Percentiles rank a stretch among this genome's conserved stretches.
These are phyloP conservation scores for Penicillium angulare DNA, from an alignment of 495 filamentous ascomycete species.

Conservation along the genomic window DNA sequence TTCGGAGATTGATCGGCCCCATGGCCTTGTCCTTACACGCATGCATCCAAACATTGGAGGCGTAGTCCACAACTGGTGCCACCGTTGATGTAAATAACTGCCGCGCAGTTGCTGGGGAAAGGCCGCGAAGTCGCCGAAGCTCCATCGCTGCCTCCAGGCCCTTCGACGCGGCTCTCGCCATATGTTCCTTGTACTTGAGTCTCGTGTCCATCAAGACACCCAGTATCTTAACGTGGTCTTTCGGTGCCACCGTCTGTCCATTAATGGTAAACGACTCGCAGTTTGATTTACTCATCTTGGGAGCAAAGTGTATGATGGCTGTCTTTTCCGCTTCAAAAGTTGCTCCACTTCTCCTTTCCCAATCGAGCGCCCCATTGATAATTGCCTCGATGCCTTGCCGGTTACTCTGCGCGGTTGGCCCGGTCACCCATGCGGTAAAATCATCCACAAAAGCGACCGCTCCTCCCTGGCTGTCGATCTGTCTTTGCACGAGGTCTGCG, in stretches of 20 bases:
- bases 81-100: conserved; percentile 30
- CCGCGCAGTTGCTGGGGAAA: conserved; percentile 28
- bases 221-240: conserved; percentile 23
- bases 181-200: too few species aligned
- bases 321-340: conserved; percentile 29
- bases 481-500: conserved; percentile 24
- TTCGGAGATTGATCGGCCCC: conserved; percentile 19
- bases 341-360: conserved; percentile 22
- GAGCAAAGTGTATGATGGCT: conserved; percentile 10
- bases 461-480: conserved; percentile 18
- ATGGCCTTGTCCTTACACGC: conserved; percentile 3
- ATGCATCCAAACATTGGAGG: conserved; percentile 31
- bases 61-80: conserved; percentile 32
- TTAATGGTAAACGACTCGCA: conserved; percentile 24
- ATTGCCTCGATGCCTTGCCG: conserved; percentile 19
- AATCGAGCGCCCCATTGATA: conserved; percentile 23
- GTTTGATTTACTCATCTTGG: conserved; percentile 19
- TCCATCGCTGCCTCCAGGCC: conserved; percentile 31
- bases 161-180: conserved; percentile 31
- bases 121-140: conserved; percentile 23
- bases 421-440: too few species aligned
- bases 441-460: conserved; percentile 26
- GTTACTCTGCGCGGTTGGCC: conserved; percentile 17
- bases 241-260: conserved; percentile 21
- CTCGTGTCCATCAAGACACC: conserved; percentile 20